These are phyloP conservation scores for Ogataea pilisensis DNA, from an alignment of 805 yeast genomes.

Conservation along the genomic window DNA sequence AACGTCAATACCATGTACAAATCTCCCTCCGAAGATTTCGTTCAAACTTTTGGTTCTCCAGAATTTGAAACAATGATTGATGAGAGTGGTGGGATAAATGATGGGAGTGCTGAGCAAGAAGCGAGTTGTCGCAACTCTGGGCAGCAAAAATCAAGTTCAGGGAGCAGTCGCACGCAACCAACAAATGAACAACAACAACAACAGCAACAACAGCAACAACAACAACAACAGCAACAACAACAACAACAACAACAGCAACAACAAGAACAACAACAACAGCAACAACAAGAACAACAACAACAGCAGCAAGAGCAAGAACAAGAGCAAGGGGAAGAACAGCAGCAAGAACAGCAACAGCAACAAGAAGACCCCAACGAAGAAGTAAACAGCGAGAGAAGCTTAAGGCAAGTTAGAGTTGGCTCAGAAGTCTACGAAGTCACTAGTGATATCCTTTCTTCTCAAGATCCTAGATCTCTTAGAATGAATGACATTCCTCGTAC, in stretches of 20 bases:
- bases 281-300: conserved; percentile 7
- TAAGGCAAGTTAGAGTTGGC: conserved; percentile 14
- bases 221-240: conserved; percentile 6
- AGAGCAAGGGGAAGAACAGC: conserved; percentile 7
- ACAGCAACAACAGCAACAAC: conserved; percentile 6
- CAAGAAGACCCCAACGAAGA: conserved; percentile 9
- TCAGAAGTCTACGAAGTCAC: conserved; percentile 18
- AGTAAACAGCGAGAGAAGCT: conserved; percentile 6
- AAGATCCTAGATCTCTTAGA: conserved; percentile 18
- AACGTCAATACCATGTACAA: conserved; percentile 26
- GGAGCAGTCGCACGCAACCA: conserved; percentile 19
- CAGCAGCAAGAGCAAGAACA: conserved; percentile 2
- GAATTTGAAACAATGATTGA: conserved; percentile 18
- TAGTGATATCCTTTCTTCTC: conserved; percentile 19
- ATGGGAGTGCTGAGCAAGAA: conserved; percentile 21
- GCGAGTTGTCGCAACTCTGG: conserved; percentile 11
- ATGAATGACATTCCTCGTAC: conserved; percentile 2
- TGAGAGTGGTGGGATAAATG: conserved; percentile 24
- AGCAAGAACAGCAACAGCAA: neutral
- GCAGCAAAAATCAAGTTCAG: conserved; percentile 7
- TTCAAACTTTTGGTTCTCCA: conserved; percentile 12
- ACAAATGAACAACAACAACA: neutral
- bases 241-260: conserved; percentile 6
- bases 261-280: conserved; percentile 7
- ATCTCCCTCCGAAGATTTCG: conserved; percentile 9